Evolutionary conservation across 2,329 filamentous ascomycete genomes (phyloP).

Genomic region (Diplodia corticola): DNA sequence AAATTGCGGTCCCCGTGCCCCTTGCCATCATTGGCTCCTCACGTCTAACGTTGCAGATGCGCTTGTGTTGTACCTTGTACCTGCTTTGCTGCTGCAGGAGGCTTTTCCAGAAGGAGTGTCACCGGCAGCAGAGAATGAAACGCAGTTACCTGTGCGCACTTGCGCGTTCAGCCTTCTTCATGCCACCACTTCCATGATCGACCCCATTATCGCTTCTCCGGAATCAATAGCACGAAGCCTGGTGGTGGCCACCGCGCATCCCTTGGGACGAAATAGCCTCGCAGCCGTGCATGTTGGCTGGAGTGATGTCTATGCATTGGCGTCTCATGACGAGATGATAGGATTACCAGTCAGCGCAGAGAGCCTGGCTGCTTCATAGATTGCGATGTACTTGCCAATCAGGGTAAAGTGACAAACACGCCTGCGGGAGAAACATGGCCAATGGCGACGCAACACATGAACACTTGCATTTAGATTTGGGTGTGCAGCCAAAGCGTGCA

Average conservation of each 20-base stretch:
- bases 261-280: constrained; percentile 7
- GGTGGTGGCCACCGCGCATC: constrained; percentile 3
- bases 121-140: constrained; percentile 8
- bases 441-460: constrained; percentile 14
- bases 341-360: constrained; percentile 1
- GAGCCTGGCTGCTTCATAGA: not conserved
- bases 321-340: constrained; percentile 10
- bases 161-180: constrained; percentile 17
- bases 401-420: not conserved
- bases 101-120: constrained; percentile 5
- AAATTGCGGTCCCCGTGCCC: constrained; percentile 3
- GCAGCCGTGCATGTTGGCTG: not conserved
- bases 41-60: constrained; percentile 6
- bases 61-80: constrained; percentile 21
- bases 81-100: constrained; percentile 16
- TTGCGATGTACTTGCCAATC: constrained; percentile 16
- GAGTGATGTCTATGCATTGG: constrained; percentile 6
- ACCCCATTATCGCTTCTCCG: not conserved
- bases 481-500: constrained; percentile 8
- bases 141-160: constrained; percentile 7
- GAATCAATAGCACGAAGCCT: constrained; percentile 16
- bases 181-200: constrained; percentile 9
- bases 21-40: constrained; percentile 9
- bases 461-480: not conserved
- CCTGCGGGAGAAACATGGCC: constrained; percentile 12